A percentile compares a stretch with the other conserved stretches of the same genome.
These are phyloP conservation scores for Marasmius oreades DNA, from an alignment of 1,284 basidiomycete genomes.

Conservation along the genomic window DNA sequence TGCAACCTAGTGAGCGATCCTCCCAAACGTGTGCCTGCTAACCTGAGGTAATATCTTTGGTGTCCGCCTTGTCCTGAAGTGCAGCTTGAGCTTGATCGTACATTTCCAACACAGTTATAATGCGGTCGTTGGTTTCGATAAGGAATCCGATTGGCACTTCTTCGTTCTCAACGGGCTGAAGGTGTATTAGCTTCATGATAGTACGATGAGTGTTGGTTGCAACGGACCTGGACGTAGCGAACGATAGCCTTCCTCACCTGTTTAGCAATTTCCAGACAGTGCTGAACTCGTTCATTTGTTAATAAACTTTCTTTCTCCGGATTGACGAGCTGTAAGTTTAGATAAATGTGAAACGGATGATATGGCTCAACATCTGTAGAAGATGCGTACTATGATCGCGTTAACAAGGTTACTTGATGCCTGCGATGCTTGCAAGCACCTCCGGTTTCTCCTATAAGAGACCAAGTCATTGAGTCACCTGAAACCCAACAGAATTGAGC, in stretches of 20 bases:
- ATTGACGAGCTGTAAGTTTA: constrained; percentile 75
- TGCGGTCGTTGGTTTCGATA: constrained; percentile 90
- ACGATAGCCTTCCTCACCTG: constrained; percentile 79
- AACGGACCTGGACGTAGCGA: constrained; percentile 82
- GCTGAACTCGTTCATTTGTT: constrained; percentile 79
- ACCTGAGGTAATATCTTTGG: constrained; percentile 37
- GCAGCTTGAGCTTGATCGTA: constrained; percentile 70
- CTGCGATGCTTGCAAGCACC: constrained; percentile 81
- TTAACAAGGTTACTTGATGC: constrained; percentile 89
- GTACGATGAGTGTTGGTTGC: background rate
- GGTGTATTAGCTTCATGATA: background rate
- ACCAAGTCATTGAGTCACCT: constrained; percentile 5
- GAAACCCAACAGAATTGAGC: background rate
- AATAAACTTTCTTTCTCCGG: constrained; percentile 77
- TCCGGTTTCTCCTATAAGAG: constrained; percentile 78
- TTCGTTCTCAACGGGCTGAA: constrained; percentile 87
- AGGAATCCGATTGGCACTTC: constrained; percentile 92
- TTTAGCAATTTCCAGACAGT: constrained; percentile 80
- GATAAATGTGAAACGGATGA: constrained; percentile 11
- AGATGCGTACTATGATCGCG: constrained; percentile 71
- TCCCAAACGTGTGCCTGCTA: constrained; percentile 46
- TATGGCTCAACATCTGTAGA: background rate
- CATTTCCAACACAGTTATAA: constrained; percentile 82
- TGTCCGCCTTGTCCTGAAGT: constrained; percentile 23
- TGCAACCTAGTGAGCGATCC: constrained; percentile 53